Conservation (phyloP, 2,329 filamentous ascomycete species). For the Xylaria sp. region DNA sequence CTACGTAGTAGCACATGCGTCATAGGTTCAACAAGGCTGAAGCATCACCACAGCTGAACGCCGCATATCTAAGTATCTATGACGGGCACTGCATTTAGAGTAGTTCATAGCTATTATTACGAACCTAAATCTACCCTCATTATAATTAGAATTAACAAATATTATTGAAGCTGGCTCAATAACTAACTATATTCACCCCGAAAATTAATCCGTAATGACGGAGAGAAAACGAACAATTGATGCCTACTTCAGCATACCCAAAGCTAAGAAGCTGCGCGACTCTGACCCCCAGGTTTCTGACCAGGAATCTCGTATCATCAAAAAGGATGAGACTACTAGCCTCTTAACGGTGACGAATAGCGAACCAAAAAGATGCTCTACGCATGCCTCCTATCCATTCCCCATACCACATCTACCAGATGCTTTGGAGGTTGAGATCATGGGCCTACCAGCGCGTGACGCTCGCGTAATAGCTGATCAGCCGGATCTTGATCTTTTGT, state of each 20-base stretch:
- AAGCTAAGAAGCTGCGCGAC: slow-evolving; percentile 51
- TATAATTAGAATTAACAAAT: neutral
- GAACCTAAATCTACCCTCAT: neutral
- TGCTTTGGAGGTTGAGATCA: slow-evolving; percentile 53
- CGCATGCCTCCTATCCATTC: slow-evolving; percentile 61
- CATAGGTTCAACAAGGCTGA: slow-evolving; percentile 42
- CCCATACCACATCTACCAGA: slow-evolving; percentile 58
- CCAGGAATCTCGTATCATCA: neutral
- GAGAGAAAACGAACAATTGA: slow-evolving; percentile 72
- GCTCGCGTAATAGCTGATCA: slow-evolving; percentile 71
- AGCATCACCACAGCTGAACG: neutral
- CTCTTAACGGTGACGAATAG: neutral
- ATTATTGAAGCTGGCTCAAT: no score
- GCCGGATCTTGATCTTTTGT: slow-evolving; percentile 76
- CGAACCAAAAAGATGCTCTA: slow-evolving; percentile 46
- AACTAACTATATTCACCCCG: no score
- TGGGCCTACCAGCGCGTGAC: slow-evolving; percentile 61
- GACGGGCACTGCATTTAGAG: neutral
- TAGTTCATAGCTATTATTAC: neutral
- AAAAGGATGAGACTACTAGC: neutral
- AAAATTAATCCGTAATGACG: slow-evolving; percentile 39
- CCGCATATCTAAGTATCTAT: neutral
- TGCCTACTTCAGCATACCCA: slow-evolving; percentile 68
- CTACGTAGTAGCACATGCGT: slow-evolving; percentile 36
- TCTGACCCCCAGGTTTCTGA: slow-evolving; percentile 46